Conservation (phyloP, 73 alveolate species). For the Tetrahymena malaccensis region DNA sequence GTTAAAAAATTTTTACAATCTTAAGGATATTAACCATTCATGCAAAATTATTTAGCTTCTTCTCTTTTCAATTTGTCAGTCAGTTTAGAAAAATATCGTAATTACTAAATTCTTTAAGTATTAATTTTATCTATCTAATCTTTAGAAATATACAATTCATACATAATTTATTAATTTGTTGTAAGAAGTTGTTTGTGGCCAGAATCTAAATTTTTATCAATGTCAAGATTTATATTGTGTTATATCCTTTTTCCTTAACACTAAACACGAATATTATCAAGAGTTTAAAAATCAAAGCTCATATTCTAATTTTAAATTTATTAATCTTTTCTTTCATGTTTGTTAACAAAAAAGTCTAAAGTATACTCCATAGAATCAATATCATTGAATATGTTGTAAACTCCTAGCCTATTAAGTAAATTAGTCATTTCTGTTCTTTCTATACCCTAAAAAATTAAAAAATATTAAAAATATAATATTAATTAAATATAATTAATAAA, state of each 20-base stretch:
- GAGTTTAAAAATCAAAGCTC: background rate
- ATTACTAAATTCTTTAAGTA: background rate
- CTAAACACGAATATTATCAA: background rate
- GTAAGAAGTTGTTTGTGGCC: background rate
- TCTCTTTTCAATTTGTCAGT: background rate
- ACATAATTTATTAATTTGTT: background rate
- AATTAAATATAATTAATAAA: background rate
- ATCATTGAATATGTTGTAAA: background rate
- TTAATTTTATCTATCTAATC: background rate
- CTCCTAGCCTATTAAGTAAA: background rate
- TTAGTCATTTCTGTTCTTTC: background rate
- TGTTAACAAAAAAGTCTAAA: background rate
- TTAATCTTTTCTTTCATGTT: background rate
- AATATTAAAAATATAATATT: background rate
- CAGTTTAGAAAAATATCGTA: background rate
- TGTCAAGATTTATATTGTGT: background rate
- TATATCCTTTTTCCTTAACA: background rate
- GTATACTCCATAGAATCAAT: background rate
- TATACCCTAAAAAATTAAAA: background rate
- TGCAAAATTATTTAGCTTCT: background rate
- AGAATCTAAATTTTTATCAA: background rate
- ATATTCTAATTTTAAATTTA: background rate
- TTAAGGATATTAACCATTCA: background rate
- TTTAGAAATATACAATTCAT: background rate
- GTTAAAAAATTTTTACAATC: background rate